These are phyloP conservation scores for Syzygium oleosum DNA, from an alignment of 345 rosid genomes.

Conservation along the genomic window DNA sequence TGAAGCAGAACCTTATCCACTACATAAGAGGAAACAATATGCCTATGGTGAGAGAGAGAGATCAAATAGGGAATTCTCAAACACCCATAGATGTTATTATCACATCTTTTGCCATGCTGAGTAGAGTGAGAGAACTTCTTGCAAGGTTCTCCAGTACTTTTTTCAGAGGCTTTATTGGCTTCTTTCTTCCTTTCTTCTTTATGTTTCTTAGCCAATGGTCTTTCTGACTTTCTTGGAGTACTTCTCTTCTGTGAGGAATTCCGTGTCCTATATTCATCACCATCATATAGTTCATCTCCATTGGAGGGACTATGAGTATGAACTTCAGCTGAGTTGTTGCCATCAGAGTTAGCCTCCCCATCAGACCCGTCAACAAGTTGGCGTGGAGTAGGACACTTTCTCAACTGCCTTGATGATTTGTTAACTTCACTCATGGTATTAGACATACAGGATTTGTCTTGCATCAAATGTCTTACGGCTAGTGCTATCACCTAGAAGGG, in stretches of 20 bases:
- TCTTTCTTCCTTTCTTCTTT: slow-evolving; percentile 27
- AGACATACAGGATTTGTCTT: slow-evolving; percentile 1
- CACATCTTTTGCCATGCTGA: slow-evolving; percentile 44
- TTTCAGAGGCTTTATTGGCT: slow-evolving; percentile 22
- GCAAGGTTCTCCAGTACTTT: slow-evolving; percentile 23
- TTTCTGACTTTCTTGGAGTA: slow-evolving; percentile 22
- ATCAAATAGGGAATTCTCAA: not conserved
- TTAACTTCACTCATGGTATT: slow-evolving; percentile 7
- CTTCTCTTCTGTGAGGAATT: slow-evolving; percentile 16
- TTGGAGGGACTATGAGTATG: not conserved
- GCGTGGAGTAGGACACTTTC: slow-evolving; percentile 13
- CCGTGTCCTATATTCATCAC: slow-evolving; percentile 11
- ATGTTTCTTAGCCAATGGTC: slow-evolving; percentile 14
- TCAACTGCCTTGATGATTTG: slow-evolving; percentile 20
- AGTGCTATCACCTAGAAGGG: too few relatives aligned
- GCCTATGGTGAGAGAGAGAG: not conserved
- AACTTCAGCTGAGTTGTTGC: slow-evolving; percentile 5
- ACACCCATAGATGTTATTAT: slow-evolving; percentile 8
- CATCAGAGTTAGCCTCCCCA: slow-evolving; percentile 18
- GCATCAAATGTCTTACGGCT: too few relatives aligned
- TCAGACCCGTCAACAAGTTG: slow-evolving; percentile 25
- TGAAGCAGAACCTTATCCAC: slow-evolving; percentile 57
- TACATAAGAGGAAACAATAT: slow-evolving; percentile 4
- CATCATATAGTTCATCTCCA: slow-evolving; percentile 10
- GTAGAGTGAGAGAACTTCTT: slow-evolving; percentile 71